Percentiles rank a stretch among this genome's conserved stretches.
These are phyloP conservation scores for Penicillium canariense DNA, from an alignment of 495 filamentous ascomycete genomes.

Conservation along the genomic window DNA sequence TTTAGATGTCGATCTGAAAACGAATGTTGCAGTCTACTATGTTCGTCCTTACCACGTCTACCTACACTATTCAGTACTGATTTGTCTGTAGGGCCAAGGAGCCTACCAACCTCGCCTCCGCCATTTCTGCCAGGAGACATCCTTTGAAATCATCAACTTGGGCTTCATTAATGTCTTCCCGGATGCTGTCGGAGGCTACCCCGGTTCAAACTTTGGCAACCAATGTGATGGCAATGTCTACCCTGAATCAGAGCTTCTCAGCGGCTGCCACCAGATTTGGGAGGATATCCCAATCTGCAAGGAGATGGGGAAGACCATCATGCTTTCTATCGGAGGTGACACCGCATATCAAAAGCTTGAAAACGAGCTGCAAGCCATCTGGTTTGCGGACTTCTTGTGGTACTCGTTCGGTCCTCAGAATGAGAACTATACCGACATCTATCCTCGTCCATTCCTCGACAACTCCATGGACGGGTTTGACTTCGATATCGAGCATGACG, in stretches of 20 bases:
- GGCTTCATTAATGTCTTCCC: constrained; percentile 67
- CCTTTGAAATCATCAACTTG: constrained; percentile 65
- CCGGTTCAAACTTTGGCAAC: constrained; percentile 65
- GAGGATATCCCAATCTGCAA: constrained; percentile 67
- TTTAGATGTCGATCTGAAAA: constrained; percentile 47
- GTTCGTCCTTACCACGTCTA: constrained; percentile 28
- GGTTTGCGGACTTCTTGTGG: constrained; percentile 63
- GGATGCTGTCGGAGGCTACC: constrained; percentile 48
- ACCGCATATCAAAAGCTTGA: constrained; percentile 38
- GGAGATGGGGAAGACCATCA: constrained; percentile 59
- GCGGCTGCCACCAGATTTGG: constrained; percentile 50
- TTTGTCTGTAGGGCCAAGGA: constrained; percentile 50
- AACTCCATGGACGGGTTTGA: constrained; percentile 71
- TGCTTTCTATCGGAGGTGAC: constrained; percentile 64
- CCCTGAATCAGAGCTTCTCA: constrained; percentile 36
- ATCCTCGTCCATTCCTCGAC: constrained; percentile 59
- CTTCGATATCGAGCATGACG: constrained; percentile 58
- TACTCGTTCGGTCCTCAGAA: constrained; percentile 56
- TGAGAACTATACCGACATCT: not conserved
- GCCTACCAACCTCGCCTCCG: constrained; percentile 43
- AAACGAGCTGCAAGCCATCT: constrained; percentile 30
- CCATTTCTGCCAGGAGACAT: constrained; percentile 56
- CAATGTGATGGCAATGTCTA: constrained; percentile 56
- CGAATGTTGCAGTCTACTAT: constrained; percentile 66
- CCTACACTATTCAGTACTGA: not conserved